Evolutionary conservation across 805 yeast species (phyloP), one percentile per base, ranked within the genome.

Genomic region (Danielozyma ontarioensis): DNA sequence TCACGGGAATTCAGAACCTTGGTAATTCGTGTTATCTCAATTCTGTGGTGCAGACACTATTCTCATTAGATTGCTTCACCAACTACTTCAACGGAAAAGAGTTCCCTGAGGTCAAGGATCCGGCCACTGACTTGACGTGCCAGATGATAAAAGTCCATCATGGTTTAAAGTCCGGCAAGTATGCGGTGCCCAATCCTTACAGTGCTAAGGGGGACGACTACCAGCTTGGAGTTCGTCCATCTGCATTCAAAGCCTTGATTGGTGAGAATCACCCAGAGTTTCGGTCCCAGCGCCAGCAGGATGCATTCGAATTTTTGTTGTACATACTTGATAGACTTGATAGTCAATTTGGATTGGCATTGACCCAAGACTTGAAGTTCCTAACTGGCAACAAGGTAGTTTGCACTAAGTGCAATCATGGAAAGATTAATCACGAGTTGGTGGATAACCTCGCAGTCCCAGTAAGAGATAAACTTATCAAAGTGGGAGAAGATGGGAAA

Each of bases 11-110:
- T 52, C 78, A 83, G 46, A 93, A 93, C 51, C 62, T 93, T 42
- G 98, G 98, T 2, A 93, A 93, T 50, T 82, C 96, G 0, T 93
- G 98, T 59, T 93, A 93, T 53, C 47, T 93, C 40, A 83, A 88
- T 30, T 82, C 95, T 1, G 87, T 79, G 0, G 39, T 87, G 2
- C 98, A 93, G 55, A 66, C 78, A 2, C 57, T 93, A 28, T 81
- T 83, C 43, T 52, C 72, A 30, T 45, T 72, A 19, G 53, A 60
- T 2, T 34, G 55, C 2, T 66, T 59, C 40, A 35, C 67, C 16
- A 60, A 64, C 2, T 57, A 59, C 8, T 70, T 78, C 21, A 64
- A 67, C 15, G 35, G 48, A 8, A 49, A 52, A 25, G 47, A 57
- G 15, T 55, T 56, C 21, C 58, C 63, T 5, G 51, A 55, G 10